Base-by-base conservation (phyloP, 768 basidiomycete species). In the Xanthoconium stramineum region DNA sequence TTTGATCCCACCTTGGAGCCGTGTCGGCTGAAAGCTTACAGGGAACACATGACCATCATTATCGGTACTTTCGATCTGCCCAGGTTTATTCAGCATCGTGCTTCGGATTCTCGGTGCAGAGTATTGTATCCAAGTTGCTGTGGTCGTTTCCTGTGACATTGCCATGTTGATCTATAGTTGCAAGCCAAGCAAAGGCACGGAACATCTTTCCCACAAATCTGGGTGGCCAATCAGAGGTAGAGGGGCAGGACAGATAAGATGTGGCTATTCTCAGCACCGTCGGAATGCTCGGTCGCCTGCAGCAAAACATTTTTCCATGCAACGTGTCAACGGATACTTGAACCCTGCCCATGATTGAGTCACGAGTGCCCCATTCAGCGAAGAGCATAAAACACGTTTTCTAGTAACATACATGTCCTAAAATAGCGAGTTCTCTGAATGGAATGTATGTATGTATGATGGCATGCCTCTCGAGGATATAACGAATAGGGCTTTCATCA, bases 321-420 rank as follows among this genome's bases (percentile, higher is more conserved):
- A 30, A 50, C 28, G 44, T 19, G 48, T 19, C n/a, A 49, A 46
- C 38, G 42, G 30, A 40, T 39, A 8, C 33, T 0, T 19, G 20
- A 45, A 47, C 45, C 53, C 59, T 60, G 38, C 33, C 24, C 17
- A 40, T 10, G 37, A 30, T 20, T 13, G 51, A 47, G 45, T 47
- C 47, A 42, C 45, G 17, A 46, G 35, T 36, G 48, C 36, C 9
- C 38, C 45, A 38, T 47, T 52, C 49, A 13, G 32, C 13, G 45
- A 47, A 39, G 56, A 52, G 50, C 51, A 40, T 32, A 33, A 49
- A 59, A 53, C 58, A 60, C 57, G 57, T 59, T 59, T 20, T 36
- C 37, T 33, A 43, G 28, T 33, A 44, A 10, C 11, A 3, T 29
- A 20, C 43, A 2, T 17, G 36, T 36, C 55, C 46, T 29, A 47